These are phyloP conservation scores for Penicillium sp. DNA, from an alignment of 2,329 filamentous ascomycete genomes.

Conservation along the genomic window DNA sequence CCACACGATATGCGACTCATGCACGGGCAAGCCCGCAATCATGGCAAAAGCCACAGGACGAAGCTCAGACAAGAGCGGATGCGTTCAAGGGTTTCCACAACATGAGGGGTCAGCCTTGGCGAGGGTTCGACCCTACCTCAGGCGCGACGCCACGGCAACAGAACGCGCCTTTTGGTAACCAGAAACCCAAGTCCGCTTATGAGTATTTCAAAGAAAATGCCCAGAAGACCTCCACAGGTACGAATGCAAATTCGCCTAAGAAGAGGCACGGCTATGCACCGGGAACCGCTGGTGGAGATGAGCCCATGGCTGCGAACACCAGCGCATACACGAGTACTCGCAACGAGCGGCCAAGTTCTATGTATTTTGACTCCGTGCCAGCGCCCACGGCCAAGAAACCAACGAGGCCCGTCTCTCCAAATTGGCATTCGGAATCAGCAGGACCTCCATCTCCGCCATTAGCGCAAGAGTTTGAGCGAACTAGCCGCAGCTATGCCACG, in stretches of 20 bases:
- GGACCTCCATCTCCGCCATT: conserved; percentile 29
- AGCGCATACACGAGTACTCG: conserved; percentile 50
- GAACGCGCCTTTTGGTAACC: conserved; percentile 25
- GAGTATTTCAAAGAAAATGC: conserved; percentile 38
- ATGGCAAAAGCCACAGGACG: conserved; percentile 43
- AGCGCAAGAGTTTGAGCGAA: conserved; percentile 50
- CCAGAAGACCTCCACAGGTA: conserved; percentile 38
- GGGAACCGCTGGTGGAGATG: conserved; percentile 59
- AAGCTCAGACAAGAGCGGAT: conserved; percentile 45
- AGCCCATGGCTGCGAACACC: conserved; percentile 56
- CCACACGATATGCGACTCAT: conserved; percentile 45
- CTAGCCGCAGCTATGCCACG: conserved; percentile 57
- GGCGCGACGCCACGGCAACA: conserved; percentile 26
- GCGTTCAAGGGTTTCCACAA: conserved; percentile 48
- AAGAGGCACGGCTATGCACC: conserved; percentile 61
- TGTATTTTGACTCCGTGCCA: conserved; percentile 42
- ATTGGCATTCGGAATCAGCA: conserved; percentile 29
- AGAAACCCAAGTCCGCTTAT: conserved; percentile 42
- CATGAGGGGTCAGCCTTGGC: conserved; percentile 45
- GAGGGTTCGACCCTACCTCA: conserved; percentile 40
- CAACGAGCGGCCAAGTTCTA: conserved; percentile 35
- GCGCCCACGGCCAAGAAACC: conserved; percentile 46
- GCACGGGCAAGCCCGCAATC: conserved; percentile 42
- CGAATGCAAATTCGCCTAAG: conserved; percentile 46
- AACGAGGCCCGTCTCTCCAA: conserved; percentile 33